Evolutionary conservation across 306 rosid genomes (phyloP), one percentile per base, ranked within the genome.

Genomic region (Potentilla sterilis): DNA sequence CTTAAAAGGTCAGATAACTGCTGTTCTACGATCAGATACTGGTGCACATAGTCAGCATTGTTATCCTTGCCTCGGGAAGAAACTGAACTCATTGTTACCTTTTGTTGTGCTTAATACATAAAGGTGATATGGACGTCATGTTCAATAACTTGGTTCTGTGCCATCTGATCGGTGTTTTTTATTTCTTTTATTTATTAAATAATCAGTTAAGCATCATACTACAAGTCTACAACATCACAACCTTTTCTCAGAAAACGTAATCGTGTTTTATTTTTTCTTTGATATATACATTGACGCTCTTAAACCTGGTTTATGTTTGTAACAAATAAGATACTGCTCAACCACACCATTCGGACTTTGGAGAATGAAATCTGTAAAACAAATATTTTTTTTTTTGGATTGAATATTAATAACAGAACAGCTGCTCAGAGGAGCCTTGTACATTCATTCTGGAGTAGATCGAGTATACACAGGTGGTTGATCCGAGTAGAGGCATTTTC

Each of bases 31-130:
- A 58, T 74, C 44, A 28, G 19, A 19, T 11, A 35, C 62, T 28
- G 67, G 67, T 54, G 74, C 83, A 44, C 72, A 19, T 6, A 42
- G 76, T 54, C 62, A 15, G 55, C 57, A 11, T 48, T 57, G 67
- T 41, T 5, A 13, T 72, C 42, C 32, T 62, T 41, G 41, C 68
- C 72, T 42, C 24, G 44, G 44, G 21, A 62, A 52, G 32, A 78
- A 58, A 59, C 41, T n/a, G 54, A 70, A 75, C 68, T 44, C 73
- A 69, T 43, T 61, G 74, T 78, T 77, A 59, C 75, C 69, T 24
- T 69, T 55, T 69, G 55, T 69, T 75, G 63, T 80, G 79, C 84
- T 76, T 68, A 32, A 28, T 59, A 62, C 35, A 59, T 49, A 28
- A 16, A 43, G 69, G 58, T 12, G 28, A 10, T 74, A 44, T 61